Conservation (phyloP, 192 early-diverging fungal species). For the Linnemannia hyalina region DNA sequence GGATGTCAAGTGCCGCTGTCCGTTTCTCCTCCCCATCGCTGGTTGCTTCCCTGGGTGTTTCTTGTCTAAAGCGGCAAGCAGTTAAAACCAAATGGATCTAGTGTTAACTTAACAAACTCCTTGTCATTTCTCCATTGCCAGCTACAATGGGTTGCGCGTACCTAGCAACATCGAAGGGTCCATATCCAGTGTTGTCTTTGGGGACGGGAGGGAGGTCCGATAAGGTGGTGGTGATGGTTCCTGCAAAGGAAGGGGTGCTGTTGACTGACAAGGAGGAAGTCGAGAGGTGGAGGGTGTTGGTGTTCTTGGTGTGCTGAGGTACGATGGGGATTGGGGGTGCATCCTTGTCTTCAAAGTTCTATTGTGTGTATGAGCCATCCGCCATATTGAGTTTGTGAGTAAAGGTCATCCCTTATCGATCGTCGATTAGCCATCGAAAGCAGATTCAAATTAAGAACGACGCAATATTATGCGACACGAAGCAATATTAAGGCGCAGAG, state of each 20-base stretch:
- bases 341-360: slow-evolving; percentile 52
- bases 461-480: not conserved
- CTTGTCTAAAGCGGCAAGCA: not conserved
- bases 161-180: slow-evolving; percentile 12
- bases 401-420: not conserved
- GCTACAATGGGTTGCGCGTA: not conserved
- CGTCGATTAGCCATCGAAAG: not conserved
- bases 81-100: not conserved
- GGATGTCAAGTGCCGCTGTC: not conserved
- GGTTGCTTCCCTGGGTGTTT: not conserved
- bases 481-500: not conserved
- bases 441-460: not conserved
- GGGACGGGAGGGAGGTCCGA: slow-evolving; percentile 13
- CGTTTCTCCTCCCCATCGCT: not conserved
- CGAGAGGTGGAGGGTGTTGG: not conserved
- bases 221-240: not conserved
- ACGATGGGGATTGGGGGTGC: slow-evolving; percentile 37
- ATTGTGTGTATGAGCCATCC: not conserved
- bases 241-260: slow-evolving; percentile 1
- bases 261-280: not conserved
- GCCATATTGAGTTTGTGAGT: not conserved
- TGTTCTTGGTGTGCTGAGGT: slow-evolving; percentile 4
- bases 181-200: slow-evolving; percentile 9
- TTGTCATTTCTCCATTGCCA: not conserved
- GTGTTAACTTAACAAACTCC: not conserved